Conservation (phyloP, 345 rosid genomes). For the Nephelium lappaceum region DNA sequence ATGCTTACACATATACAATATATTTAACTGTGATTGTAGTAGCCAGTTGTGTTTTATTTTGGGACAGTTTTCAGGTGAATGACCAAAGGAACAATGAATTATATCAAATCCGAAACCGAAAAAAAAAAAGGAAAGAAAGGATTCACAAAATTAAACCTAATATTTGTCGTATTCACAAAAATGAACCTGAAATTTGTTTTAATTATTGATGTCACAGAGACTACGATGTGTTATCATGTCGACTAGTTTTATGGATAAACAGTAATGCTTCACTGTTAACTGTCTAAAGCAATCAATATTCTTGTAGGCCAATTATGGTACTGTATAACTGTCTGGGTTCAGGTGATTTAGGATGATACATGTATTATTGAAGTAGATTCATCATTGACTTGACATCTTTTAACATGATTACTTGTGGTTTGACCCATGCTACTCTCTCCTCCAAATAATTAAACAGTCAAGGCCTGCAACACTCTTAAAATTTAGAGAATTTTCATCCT, state of each 20-base stretch:
- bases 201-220: background rate
- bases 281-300: background rate
- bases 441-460: slow-evolving; percentile 1
- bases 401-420: background rate
- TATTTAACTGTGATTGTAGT: background rate
- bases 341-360: slow-evolving; percentile 6
- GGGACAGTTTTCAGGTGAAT: background rate
- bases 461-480: background rate
- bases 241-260: background rate
- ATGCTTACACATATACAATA: background rate
- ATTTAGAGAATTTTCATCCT: background rate
- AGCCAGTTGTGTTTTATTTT: background rate
- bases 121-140: background rate
- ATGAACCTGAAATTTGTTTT: background rate
- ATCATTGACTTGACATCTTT: slow-evolving; percentile 2
- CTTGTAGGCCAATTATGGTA: slow-evolving; percentile 4
- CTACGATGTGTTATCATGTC: background rate
- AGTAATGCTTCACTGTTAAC: background rate
- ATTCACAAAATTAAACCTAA: background rate
- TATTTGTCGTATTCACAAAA: no score
- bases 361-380: slow-evolving; percentile 6
- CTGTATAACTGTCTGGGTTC: background rate
- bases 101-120: background rate
- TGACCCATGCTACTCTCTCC: background rate
- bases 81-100: background rate